These are phyloP conservation scores for Ustanciosporium gigantosporum DNA, from an alignment of 1,284 basidiomycete genomes.

Conservation along the genomic window DNA sequence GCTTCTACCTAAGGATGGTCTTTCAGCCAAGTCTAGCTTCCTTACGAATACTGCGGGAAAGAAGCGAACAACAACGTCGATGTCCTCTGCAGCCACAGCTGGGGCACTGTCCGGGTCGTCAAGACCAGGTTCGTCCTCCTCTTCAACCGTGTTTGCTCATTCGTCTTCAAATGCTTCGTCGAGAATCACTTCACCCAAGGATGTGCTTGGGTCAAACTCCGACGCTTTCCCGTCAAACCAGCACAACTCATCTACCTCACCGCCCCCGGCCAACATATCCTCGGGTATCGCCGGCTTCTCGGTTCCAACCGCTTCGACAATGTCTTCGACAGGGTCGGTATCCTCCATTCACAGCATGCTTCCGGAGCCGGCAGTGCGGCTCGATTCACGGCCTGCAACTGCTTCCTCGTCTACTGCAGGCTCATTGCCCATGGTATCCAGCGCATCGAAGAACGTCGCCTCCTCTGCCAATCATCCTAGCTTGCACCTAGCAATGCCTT, in stretches of 20 bases:
- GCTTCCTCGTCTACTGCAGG: background rate
- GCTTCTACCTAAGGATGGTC: constrained; percentile 21
- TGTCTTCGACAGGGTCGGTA: constrained; percentile 15
- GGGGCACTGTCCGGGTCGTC: constrained; percentile 4
- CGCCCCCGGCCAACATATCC: too few species aligned
- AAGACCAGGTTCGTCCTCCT: constrained; percentile 12
- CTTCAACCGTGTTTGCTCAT: background rate
- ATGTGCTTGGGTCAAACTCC: constrained; percentile 6
- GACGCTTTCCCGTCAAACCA: constrained; percentile 11
- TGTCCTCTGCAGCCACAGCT: background rate
- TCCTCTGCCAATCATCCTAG: background rate
- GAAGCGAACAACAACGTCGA: background rate
- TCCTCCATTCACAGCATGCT: constrained; percentile 9
- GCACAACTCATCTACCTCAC: too few species aligned
- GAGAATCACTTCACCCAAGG: constrained; percentile 19
- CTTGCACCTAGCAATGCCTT: too few species aligned
- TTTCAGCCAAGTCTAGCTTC: constrained; percentile 6
- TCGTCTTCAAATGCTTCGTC: constrained; percentile 9
- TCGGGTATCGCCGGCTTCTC: constrained; percentile 10
- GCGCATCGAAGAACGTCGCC: constrained; percentile 6
- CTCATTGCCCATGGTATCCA: constrained; percentile 9
- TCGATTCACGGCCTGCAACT: background rate
- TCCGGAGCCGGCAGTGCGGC: too few species aligned
- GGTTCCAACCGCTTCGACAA: constrained; percentile 1
- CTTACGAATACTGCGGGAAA: background rate